phyloP scores from a whole-genome alignment of 805 yeast species.

The Allodekkera sacchari region DNA sequence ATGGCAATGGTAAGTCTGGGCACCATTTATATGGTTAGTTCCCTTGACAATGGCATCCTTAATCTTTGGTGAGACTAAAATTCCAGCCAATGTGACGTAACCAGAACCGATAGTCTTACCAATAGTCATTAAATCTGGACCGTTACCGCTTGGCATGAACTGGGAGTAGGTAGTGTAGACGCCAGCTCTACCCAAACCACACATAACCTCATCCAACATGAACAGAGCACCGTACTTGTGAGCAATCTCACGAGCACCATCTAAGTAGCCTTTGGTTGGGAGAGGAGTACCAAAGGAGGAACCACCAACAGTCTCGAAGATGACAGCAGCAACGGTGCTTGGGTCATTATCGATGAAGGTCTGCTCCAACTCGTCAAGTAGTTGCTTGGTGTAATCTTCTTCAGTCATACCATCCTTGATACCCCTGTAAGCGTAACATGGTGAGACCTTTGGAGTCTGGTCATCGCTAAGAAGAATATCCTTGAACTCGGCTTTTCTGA shows the following conservation, averaged over 20 bases:
- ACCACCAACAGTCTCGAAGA: constrained; percentile 39
- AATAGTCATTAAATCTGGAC: constrained; percentile 41
- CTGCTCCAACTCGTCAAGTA: constrained; percentile 32
- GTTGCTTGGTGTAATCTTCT: constrained; percentile 27
- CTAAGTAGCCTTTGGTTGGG: constrained; percentile 37
- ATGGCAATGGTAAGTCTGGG: constrained; percentile 45
- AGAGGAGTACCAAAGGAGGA: constrained; percentile 36
- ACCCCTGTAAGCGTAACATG: constrained; percentile 16
- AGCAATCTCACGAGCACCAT: constrained; percentile 48
- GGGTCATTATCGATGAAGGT: constrained; percentile 33
- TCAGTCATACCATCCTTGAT: constrained; percentile 17
- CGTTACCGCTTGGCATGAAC: constrained; percentile 27
- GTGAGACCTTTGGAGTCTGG: constrained; percentile 23
- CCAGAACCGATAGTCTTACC: constrained; percentile 49
- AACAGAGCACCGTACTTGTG: constrained; percentile 93
- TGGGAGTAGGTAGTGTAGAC: constrained; percentile 37
- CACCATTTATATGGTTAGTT: constrained; percentile 33
- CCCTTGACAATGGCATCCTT: constrained; percentile 31
- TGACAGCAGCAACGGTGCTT: constrained; percentile 31
- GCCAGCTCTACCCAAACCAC: constrained; percentile 49
- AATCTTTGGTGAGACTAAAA: constrained; percentile 34
- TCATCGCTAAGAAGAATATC: constrained; percentile 15
- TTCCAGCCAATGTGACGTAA: constrained; percentile 42
- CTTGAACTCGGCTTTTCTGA: constrained; percentile 27
- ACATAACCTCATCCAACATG: constrained; percentile 84